Percentiles rank a stretch among this genome's conserved stretches.
These are phyloP conservation scores for Pythium guiyangense DNA, from an alignment of 352 stramenopile species.

Conservation along the genomic window DNA sequence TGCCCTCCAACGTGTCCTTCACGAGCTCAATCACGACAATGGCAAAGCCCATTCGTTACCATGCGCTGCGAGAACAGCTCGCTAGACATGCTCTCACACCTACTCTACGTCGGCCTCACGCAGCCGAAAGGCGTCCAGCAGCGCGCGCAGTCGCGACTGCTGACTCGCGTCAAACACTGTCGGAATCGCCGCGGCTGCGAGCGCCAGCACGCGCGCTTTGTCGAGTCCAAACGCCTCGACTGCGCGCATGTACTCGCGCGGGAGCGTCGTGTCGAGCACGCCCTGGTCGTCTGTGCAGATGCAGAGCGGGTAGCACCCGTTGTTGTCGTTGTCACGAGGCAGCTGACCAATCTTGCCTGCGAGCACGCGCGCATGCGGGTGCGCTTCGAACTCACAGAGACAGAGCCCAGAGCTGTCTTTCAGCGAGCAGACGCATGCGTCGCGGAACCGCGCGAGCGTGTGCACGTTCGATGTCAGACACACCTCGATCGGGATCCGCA, in stretches of 20 bases:
- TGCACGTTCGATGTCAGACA: slow-evolving; percentile 94
- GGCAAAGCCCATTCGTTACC: background rate
- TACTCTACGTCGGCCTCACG: background rate
- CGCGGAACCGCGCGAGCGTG: slow-evolving; percentile 83
- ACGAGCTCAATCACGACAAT: background rate
- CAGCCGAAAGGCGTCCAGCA: slow-evolving; percentile 20
- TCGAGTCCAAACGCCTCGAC: slow-evolving; percentile 69
- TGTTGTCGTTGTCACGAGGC: background rate
- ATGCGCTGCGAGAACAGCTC: background rate
- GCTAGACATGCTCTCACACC: background rate
- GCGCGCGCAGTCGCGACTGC: slow-evolving; percentile 18
- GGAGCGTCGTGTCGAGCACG: slow-evolving; percentile 88
- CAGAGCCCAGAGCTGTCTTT: slow-evolving; percentile 48
- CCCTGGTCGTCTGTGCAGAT: slow-evolving; percentile 93
- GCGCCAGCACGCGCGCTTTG: slow-evolving; percentile 29
- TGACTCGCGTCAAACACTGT: slow-evolving; percentile 57
- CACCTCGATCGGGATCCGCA: slow-evolving; percentile 88
- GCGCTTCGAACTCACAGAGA: slow-evolving; percentile 63
- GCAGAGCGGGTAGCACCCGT: slow-evolving; percentile 67
- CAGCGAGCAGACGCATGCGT: slow-evolving; percentile 26
- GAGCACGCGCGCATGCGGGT: slow-evolving; percentile 75
- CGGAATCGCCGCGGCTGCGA: slow-evolving; percentile 39
- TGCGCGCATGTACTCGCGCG: slow-evolving; percentile 84
- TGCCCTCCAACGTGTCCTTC: too few species aligned
- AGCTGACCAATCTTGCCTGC: slow-evolving; percentile 16